A percentile compares a stretch with the other conserved stretches of the same genome.
Conservation (phyloP, 768 basidiomycete genomes). For the Mycena rebaudengoi region DNA sequence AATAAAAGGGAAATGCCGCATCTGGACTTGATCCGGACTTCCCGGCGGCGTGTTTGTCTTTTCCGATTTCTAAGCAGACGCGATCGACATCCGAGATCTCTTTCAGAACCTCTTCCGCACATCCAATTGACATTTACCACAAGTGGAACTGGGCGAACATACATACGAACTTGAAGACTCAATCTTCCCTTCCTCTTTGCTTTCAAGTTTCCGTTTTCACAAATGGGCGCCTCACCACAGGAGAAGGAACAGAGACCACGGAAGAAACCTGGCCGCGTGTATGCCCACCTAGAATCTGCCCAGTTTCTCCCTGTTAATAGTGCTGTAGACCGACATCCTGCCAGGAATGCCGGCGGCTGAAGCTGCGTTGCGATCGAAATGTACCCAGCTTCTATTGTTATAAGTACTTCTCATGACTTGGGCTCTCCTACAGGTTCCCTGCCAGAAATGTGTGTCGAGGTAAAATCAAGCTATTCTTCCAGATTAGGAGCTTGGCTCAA, state of each 20-base stretch:
- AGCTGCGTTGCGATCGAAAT: conserved; percentile 72
- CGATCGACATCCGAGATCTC: too few relatives aligned
- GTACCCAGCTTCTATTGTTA: conserved; percentile 49
- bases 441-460: conserved; percentile 76
- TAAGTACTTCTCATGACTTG: neutral
- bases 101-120: too few relatives aligned
- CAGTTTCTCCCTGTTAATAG: neutral
- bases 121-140: too few relatives aligned
- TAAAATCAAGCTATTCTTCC: neutral
- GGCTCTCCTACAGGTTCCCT: conserved; percentile 64
- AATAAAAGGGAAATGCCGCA: too few relatives aligned
- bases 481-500: neutral
- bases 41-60: too few relatives aligned
- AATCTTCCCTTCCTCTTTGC: too few relatives aligned
- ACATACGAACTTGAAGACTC: too few relatives aligned
- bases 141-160: too few relatives aligned
- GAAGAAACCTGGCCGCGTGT: conserved; percentile 28
- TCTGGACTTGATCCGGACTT: too few relatives aligned
- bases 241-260: conserved; percentile 23
- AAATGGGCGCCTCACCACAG: conserved; percentile 18
- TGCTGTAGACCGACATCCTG: conserved; percentile 55
- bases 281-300: neutral
- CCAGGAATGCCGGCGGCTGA: conserved; percentile 64
- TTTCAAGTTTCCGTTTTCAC: too few relatives aligned
- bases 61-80: too few relatives aligned